A percentile compares a stretch with the other conserved stretches of the same genome.
Conservation (phyloP, 768 basidiomycete species). For the Amanita polypyramis region DNA sequence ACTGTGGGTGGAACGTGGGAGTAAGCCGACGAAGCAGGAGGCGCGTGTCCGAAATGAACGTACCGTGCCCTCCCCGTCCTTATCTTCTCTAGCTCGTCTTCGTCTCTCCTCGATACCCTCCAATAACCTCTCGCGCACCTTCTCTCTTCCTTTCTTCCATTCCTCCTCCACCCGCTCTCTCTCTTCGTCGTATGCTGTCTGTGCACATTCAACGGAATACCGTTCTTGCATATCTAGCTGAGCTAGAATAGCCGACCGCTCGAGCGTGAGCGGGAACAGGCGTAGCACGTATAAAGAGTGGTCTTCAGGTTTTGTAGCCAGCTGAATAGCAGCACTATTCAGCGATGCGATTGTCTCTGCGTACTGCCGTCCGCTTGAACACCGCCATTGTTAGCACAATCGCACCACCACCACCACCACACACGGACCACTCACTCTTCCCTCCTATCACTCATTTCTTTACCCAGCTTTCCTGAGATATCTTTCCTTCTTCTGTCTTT, state of each 20-base stretch:
- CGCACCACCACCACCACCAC: background rate
- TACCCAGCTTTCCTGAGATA: conserved; percentile 56
- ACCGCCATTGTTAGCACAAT: conserved; percentile 4
- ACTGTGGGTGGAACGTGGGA: conserved; percentile 4
- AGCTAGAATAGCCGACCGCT: conserved; percentile 65
- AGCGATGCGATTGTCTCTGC: conserved; percentile 52
- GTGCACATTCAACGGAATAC: conserved; percentile 53
- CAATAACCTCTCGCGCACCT: conserved; percentile 65
- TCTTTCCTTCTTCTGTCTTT: conserved; percentile 64
- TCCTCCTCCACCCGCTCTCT: conserved; percentile 74
- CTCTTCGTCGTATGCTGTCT: conserved; percentile 70
- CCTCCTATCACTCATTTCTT: conserved; percentile 63
- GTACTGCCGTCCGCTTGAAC: conserved; percentile 45
- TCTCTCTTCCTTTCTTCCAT: conserved; percentile 64
- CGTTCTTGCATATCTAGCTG: conserved; percentile 60
- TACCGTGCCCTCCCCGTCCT: conserved; percentile 77
- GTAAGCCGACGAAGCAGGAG: conserved; percentile 5
- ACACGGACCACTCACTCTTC: conserved; percentile 45
- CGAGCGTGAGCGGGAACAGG: conserved; percentile 61
- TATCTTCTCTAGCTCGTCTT: conserved; percentile 73
- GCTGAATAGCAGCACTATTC: conserved; percentile 47
- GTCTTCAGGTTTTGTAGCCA: conserved; percentile 59
- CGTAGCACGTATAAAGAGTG: conserved; percentile 59
- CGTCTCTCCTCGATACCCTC: conserved; percentile 82
- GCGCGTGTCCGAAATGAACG: conserved; percentile 36